Evolutionary conservation across 306 rosid genomes (phyloP), one percentile per base, ranked within the genome.

Genomic region (Inga leiocalycina): DNA sequence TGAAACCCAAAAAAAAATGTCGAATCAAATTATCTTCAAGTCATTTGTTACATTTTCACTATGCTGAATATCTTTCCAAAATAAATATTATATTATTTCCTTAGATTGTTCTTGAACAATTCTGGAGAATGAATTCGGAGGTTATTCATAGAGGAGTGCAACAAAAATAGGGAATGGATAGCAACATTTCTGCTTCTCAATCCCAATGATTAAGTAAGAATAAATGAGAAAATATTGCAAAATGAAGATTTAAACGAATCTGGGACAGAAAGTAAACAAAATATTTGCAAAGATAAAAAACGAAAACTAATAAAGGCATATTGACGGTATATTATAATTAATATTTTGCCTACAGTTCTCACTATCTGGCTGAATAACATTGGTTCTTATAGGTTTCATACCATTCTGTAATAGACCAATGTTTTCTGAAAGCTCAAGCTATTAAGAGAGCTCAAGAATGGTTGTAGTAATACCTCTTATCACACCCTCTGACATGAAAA

Each of bases 21-120:
- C 66, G 5, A 0, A 51, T 19, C 61, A 61, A 61, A 14, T 75
- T 83, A 74, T 71, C 78, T 75, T 79, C 37, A 56, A 62, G 39
- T 35, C 39, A 46, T 44, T 70, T 45, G 57, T 77, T 69, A 13
- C 41, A 17, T 41, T 64, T n/a, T 10, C 4, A 11, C 30, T 44
- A 39, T 32, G 5, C 44, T 69, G 49, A 83, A 72, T 56, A 24
- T 73, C 37, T 49, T 45, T 24, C 49, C 39, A 30, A 54, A 37
- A 14, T 74, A n/a, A 71, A 79, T 64, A 37, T 67, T 22, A 57
- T 67, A 56, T 12, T 14, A 14, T 49, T 49, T 49, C 54, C 5
- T 49, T 3, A 49, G 19, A 49, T 14, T 49, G 54, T 49, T 49
- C 54, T 49, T 49, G 17, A 49, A 49, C 62, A 56, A 17, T 56